Conservation (phyloP, 2,329 filamentous ascomycete species). For the Chaetomiaceae sp. region DNA sequence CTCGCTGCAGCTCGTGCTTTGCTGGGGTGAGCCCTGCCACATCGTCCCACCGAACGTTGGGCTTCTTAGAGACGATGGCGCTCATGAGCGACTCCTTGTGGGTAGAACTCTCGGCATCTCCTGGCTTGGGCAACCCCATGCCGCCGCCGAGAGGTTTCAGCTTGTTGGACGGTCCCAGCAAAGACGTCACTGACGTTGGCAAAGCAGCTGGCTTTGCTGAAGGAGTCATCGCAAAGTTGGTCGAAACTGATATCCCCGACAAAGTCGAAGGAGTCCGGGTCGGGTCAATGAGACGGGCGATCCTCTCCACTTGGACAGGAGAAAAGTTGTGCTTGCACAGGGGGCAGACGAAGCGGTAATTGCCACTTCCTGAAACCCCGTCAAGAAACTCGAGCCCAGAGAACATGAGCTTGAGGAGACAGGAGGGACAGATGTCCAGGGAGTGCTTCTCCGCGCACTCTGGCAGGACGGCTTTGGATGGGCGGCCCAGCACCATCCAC, state of each 20-base stretch:
- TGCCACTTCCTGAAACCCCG: neutral
- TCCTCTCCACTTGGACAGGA: conserved; percentile 6
- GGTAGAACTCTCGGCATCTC: neutral
- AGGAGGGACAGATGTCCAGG: conserved; percentile 8
- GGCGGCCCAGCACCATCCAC: conserved; percentile 9
- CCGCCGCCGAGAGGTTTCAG: neutral
- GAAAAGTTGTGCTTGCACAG: conserved; percentile 5
- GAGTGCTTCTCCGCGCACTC: conserved; percentile 11
- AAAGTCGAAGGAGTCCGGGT: neutral
- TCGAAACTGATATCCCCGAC: neutral
- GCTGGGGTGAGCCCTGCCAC: conserved; percentile 20
- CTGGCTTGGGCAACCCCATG: neutral
- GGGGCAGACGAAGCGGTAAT: conserved; percentile 7
- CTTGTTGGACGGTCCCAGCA: neutral
- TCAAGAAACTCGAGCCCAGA: conserved; percentile 7
- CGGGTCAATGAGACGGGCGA: conserved; percentile 9
- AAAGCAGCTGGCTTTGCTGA: neutral
- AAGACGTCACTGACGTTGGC: neutral
- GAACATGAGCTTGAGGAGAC: conserved; percentile 4
- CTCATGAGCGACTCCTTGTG: conserved; percentile 10
- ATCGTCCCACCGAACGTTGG: conserved; percentile 23
- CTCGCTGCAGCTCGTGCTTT: conserved; percentile 23
- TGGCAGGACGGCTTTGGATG: conserved; percentile 1
- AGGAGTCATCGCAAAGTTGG: neutral
- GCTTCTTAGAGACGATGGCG: conserved; percentile 19